Base-by-base conservation (phyloP, 1,284 basidiomycete species). In the Cutaneotrichosporon arboriforme region DNA sequence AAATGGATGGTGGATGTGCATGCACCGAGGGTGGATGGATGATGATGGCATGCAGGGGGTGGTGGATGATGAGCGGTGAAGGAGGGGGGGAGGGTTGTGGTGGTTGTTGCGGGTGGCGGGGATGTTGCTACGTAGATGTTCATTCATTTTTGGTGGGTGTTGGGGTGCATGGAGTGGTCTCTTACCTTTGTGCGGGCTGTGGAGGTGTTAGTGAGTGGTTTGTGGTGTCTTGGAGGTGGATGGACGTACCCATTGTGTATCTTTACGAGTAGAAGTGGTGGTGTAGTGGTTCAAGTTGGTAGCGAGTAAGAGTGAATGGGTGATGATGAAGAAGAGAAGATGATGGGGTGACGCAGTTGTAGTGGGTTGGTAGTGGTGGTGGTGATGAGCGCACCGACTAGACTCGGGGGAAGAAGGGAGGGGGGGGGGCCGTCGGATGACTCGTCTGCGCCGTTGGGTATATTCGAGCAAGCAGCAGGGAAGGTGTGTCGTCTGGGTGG, bases 101-200 rank as follows among this genome's bases (percentile, higher is more conserved):
- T n/a, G 18, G 23, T 10, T 44, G 15, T n/a, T 44, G 3, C 26
- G 26, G 26, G 26, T 31, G 26, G 26, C 21, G 40, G n/a, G 40
- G 17, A 12, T 21, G 20, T 22, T 8, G 5, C 13, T 37, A 13
- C 14, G 36, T 15, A 17, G 36, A 17, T 7, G 47, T 14, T 23
- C 15, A 38, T 31, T 26, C 10, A 48, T 26, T 20, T 35, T 45
- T 42, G 46, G 39, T 35, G n/a, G 7, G 38, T 42, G 31, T 18
- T 43, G 5, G 17, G 14, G 9, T 51, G 43, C 20, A 20, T 18
- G 44, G 38, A 31, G 26, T 31, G 26, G 9, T 44, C 20, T 55
- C 55, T 57, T 40, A 59, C 58, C 54, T 59, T 59, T 47, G 58
- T 59, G 35, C 58, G 58, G 43, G 58, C 58, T 59, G 49, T 50